Evolutionary conservation across 106 monocot genomes (phyloP).

Genomic region (Posidonia australis): DNA sequence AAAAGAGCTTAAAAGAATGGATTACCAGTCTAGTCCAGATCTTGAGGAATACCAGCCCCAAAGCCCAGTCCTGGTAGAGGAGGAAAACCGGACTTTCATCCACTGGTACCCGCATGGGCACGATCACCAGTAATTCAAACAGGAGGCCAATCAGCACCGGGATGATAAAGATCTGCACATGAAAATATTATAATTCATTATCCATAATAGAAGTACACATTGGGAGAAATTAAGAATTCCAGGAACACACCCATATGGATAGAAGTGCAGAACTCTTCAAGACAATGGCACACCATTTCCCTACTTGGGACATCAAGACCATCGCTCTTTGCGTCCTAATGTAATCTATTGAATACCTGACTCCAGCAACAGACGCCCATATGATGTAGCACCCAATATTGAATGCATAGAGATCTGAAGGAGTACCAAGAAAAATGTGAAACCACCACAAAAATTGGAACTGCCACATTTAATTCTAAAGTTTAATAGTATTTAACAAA

Average conservation of each 20-base stretch:
- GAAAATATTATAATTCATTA: not conserved
- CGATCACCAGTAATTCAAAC: constrained; percentile 86
- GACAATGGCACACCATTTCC: constrained; percentile 76
- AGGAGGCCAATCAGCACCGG: constrained; percentile 95
- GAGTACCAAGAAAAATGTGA: not conserved
- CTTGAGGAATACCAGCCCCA: constrained; percentile 89
- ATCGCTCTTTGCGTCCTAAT: constrained; percentile 41
- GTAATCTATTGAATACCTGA: constrained; percentile 59
- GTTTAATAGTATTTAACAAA: no score
- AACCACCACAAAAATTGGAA: not conserved
- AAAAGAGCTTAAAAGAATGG: not conserved
- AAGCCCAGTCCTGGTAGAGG: constrained; percentile 96
- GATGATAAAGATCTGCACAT: constrained; percentile 64
- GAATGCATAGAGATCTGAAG: constrained; percentile 89
- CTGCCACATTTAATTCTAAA: not conserved
- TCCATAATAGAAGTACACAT: not conserved
- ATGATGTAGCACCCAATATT: constrained; percentile 88
- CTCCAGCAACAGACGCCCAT: constrained; percentile 63
- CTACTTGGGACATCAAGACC: constrained; percentile 47
- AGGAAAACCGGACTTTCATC: constrained; percentile 97
- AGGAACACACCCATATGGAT: constrained; percentile 68
- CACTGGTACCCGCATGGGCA: constrained; percentile 93
- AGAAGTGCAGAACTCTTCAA: constrained; percentile 79
- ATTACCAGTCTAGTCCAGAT: constrained; percentile 93
- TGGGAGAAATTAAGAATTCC: not conserved